These are phyloP conservation scores for Solanum bulbocastanum DNA, from an alignment of 257 asterid species.

Conservation along the genomic window DNA sequence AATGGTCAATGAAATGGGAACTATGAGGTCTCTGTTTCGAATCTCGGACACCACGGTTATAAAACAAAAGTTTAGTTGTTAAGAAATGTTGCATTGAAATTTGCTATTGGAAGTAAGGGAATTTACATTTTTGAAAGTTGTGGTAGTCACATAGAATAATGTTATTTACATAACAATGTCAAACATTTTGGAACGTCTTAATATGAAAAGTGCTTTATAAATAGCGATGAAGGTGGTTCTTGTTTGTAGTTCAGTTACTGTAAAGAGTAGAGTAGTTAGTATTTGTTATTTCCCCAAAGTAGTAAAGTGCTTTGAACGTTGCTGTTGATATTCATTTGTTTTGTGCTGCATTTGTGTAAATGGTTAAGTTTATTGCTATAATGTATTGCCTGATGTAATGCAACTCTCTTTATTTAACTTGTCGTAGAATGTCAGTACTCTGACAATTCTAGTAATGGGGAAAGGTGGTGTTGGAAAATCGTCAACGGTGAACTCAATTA, in stretches of 20 bases:
- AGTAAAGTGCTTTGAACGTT: not conserved
- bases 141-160: not conserved
- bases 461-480: conserved; percentile 99
- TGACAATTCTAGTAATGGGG: conserved; percentile 93
- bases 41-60: not conserved
- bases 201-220: not conserved
- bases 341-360: not conserved
- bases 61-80: not conserved
- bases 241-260: not conserved
- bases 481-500: conserved; percentile 76
- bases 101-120: not conserved
- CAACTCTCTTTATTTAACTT: not conserved
- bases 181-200: not conserved
- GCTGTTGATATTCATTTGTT: not conserved
- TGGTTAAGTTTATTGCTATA: not conserved
- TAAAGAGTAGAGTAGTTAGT: not conserved
- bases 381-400: not conserved
- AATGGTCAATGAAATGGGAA: not conserved
- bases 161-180: not conserved
- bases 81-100: not conserved
- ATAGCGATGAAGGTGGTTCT: not conserved
- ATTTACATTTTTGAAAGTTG: not conserved
- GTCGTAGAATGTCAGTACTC: conserved; percentile 56
- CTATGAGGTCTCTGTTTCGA: not conserved
- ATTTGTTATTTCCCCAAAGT: not conserved